These are phyloP conservation scores for Nigrograna mackinnonii DNA, from an alignment of 2,329 filamentous ascomycete species.

Conservation along the genomic window DNA sequence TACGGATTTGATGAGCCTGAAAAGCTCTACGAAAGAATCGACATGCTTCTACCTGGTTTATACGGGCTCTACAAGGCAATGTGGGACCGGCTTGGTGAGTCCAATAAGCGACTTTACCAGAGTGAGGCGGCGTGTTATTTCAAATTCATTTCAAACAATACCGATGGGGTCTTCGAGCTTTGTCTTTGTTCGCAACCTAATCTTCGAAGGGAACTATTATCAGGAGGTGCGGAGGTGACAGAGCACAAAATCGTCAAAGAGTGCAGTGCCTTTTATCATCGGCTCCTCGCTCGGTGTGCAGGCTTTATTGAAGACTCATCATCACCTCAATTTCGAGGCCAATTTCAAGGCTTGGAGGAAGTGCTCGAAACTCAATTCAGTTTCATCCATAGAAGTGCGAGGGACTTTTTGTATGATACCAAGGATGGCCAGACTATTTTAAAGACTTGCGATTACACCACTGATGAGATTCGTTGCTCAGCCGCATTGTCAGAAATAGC, in stretches of 20 bases:
- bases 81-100: neutral
- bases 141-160: neutral
- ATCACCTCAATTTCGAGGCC: too few species aligned
- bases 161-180: neutral
- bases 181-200: neutral
- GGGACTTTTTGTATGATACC: neutral
- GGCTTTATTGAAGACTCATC: neutral
- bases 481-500: too few species aligned
- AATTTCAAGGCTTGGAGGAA: neutral
- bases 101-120: neutral
- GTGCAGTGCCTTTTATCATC: neutral
- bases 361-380: neutral
- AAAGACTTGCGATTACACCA: too few species aligned
- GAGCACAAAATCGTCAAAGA: neutral
- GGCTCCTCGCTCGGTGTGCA: neutral
- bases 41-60: neutral
- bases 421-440: neutral
- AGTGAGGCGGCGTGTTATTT: neutral
- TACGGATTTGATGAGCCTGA: neutral
- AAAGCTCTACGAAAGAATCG: neutral
- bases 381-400: conserved; percentile 1
- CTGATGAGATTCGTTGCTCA: too few species aligned
- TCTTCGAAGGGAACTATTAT: neutral
- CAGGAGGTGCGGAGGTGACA: neutral
- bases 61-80: neutral